phyloP scores from a whole-genome alignment of 805 yeast species.

The Candida chauliodis region DNA sequence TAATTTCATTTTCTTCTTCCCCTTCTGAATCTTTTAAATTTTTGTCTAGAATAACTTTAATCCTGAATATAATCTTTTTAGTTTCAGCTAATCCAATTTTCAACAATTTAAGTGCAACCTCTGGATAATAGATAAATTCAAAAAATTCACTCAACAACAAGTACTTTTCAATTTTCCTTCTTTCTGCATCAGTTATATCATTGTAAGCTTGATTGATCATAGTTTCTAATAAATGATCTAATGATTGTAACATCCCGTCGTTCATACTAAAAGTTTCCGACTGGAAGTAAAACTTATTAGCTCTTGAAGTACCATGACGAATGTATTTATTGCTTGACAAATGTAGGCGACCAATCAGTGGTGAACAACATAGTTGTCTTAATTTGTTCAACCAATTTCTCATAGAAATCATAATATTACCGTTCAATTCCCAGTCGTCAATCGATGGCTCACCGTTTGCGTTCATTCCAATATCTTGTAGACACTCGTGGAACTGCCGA shows the following conservation, averaged over 20 bases:
- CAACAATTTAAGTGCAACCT: constrained; percentile 48
- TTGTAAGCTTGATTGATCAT: constrained; percentile 58
- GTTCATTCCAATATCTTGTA: constrained; percentile 51
- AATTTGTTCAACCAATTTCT: constrained; percentile 65
- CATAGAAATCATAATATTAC: constrained; percentile 44
- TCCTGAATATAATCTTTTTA: constrained; percentile 22
- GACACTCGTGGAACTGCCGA: constrained; percentile 57
- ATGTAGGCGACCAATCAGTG: constrained; percentile 44
- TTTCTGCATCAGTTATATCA: constrained; percentile 46
- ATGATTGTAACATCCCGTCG: constrained; percentile 26
- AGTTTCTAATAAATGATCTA: constrained; percentile 65
- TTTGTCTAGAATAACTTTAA: constrained; percentile 16
- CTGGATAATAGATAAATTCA: constrained; percentile 56
- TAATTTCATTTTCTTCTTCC: constrained; percentile 21
- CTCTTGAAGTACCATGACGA: constrained; percentile 12
- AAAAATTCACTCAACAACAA: constrained; percentile 65
- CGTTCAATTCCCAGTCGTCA: constrained; percentile 47
- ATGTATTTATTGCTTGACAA: constrained; percentile 21
- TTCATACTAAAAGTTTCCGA: neutral
- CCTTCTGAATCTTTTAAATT: constrained; percentile 18
- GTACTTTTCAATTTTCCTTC: constrained; percentile 40
- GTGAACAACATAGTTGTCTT: constrained; percentile 82
- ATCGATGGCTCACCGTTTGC: constrained; percentile 48
- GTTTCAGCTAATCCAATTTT: constrained; percentile 31
- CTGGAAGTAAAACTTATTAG: neutral